Evolutionary conservation across 2,329 filamentous ascomycete species (phyloP).

Genomic region (Verticillium albo-atrum): DNA sequence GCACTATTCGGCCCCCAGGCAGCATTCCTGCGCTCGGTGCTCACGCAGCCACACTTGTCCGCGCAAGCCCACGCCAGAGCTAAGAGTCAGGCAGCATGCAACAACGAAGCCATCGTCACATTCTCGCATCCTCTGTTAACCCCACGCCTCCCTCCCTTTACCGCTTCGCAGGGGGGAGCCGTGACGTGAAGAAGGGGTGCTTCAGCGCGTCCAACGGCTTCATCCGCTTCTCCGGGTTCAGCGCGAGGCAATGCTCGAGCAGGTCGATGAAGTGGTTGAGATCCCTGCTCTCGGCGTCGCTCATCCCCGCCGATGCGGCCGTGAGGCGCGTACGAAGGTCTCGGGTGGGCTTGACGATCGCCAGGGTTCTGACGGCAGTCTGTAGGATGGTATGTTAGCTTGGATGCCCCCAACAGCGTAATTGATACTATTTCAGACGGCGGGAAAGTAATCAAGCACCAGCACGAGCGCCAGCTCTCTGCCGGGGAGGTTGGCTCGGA

Average conservation of each 20-base stretch:
- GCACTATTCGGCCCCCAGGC: too few species aligned
- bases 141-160: constrained; percentile 14
- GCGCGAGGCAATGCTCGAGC: constrained; percentile 77
- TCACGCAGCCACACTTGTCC: too few species aligned
- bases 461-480: not conserved
- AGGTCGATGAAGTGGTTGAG: constrained; percentile 81
- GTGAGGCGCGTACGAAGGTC: constrained; percentile 79
- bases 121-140: not conserved
- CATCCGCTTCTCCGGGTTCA: constrained; percentile 91
- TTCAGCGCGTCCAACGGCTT: constrained; percentile 80
- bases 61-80: too few species aligned
- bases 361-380: constrained; percentile 64
- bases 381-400: constrained; percentile 26
- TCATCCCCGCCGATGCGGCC: constrained; percentile 69
- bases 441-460: not conserved
- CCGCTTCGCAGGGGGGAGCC: constrained; percentile 20
- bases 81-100: too few species aligned
- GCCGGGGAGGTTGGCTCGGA: not conserved
- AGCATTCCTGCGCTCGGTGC: too few species aligned
- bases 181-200: constrained; percentile 75
- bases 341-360: constrained; percentile 69
- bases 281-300: constrained; percentile 69
- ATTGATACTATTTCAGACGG: not conserved
- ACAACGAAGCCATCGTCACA: too few species aligned
- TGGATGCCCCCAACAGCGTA: not conserved